These are phyloP conservation scores for Bryoerythrophyllum caledonicum DNA, from an alignment of 225 moss, liverwort and hornwort species.

Conservation along the genomic window DNA sequence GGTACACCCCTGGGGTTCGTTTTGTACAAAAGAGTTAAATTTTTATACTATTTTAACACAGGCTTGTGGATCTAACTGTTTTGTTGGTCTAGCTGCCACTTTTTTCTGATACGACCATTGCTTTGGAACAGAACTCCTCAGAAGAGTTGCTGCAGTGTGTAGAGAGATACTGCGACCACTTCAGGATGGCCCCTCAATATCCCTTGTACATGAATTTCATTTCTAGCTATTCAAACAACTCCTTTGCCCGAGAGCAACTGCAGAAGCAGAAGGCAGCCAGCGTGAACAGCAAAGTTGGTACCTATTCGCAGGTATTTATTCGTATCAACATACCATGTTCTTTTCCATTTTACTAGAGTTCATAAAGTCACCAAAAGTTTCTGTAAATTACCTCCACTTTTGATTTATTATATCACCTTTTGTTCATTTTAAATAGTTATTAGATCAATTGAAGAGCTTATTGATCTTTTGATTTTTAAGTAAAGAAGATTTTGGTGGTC, in stretches of 20 bases:
- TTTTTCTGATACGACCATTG: background rate
- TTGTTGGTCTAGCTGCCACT: background rate
- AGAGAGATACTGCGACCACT: conserved; percentile 83
- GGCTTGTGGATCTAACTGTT: background rate
- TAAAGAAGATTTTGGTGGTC: no score
- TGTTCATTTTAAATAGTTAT: no score
- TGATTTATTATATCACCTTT: no score
- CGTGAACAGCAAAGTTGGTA: conserved; percentile 51
- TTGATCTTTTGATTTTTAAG: no score
- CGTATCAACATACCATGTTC: background rate
- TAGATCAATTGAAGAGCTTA: no score
- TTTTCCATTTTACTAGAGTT: background rate
- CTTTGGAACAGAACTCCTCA: conserved; percentile 64
- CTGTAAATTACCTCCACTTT: no score
- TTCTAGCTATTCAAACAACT: conserved; percentile 83
- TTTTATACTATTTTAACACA: background rate
- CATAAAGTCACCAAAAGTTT: no score
- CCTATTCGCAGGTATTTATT: conserved; percentile 51
- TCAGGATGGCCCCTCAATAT: conserved; percentile 65
- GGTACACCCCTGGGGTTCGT: conserved; percentile 27
- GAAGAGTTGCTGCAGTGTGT: conserved; percentile 71
- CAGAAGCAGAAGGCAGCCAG: conserved; percentile 58
- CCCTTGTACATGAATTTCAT: conserved; percentile 88
- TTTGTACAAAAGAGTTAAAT: background rate
- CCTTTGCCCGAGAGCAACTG: conserved; percentile 68